These are phyloP conservation scores for Eutrema heterophyllum DNA, from an alignment of 345 rosid species.

Conservation along the genomic window DNA sequence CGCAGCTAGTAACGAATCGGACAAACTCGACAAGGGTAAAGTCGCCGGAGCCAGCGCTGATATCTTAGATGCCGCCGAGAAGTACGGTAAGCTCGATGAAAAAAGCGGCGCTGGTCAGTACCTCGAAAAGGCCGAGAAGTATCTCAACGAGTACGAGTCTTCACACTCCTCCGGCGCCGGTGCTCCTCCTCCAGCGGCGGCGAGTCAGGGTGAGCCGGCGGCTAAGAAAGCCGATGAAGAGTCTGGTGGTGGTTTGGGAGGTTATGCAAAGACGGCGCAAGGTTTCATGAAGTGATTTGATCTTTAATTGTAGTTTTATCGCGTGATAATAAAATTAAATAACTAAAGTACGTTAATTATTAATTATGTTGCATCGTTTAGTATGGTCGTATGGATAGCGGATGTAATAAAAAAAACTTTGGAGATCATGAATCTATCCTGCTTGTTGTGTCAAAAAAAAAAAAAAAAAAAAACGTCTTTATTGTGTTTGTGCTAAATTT, in stretches of 20 bases:
- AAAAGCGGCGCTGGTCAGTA: constrained; percentile 52
- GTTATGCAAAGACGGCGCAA: constrained; percentile 52
- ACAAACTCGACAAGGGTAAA: constrained; percentile 49
- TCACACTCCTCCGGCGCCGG: constrained; percentile 38
- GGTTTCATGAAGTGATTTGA: constrained; percentile 41
- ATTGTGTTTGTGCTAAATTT: background rate
- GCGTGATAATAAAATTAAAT: background rate
- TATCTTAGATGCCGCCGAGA: constrained; percentile 56
- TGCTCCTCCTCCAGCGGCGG: background rate
- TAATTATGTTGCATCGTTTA: background rate
- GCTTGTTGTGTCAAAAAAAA: background rate
- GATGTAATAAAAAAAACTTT: too few species aligned
- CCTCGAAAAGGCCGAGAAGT: constrained; percentile 63
- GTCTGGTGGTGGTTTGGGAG: constrained; percentile 49
- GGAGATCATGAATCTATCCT: constrained; percentile 5
- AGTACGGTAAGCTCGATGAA: constrained; percentile 63
- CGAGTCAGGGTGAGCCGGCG: background rate
- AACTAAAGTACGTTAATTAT: background rate
- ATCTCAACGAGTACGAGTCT: constrained; percentile 50
- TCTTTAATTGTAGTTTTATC: background rate
- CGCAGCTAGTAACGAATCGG: constrained; percentile 35
- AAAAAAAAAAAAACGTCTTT: background rate
- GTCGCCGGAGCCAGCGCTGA: constrained; percentile 60
- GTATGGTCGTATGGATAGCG: background rate
- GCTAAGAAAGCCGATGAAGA: constrained; percentile 27